Conservation (phyloP, 2,329 filamentous ascomycete species). For the Diaporthe humulicola region DNA sequence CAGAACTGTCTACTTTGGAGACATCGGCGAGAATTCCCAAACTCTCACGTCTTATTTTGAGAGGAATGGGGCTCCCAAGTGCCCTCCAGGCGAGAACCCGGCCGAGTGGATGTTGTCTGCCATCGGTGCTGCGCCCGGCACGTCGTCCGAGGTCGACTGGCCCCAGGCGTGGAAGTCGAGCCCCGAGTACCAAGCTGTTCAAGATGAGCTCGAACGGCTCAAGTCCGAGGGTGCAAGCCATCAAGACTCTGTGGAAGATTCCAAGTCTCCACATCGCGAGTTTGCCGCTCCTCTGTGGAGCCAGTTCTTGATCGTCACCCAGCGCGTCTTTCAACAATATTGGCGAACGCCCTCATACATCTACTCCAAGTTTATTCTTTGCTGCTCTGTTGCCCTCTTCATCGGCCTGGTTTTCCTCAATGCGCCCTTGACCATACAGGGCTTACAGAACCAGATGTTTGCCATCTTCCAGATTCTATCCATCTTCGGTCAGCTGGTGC, state of each 20-base stretch:
- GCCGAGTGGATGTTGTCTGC: slow-evolving; percentile 75
- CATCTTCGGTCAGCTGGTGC: slow-evolving; percentile 83
- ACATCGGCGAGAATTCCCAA: slow-evolving; percentile 48
- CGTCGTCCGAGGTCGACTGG: slow-evolving; percentile 54
- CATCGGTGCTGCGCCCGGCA: slow-evolving; percentile 58
- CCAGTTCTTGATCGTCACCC: slow-evolving; percentile 77
- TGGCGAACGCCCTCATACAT: slow-evolving; percentile 93
- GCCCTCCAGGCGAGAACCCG: slow-evolving; percentile 69
- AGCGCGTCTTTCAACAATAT: slow-evolving; percentile 90
- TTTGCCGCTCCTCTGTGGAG: slow-evolving; percentile 81
- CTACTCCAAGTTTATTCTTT: slow-evolving; percentile 83
- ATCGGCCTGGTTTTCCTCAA: slow-evolving; percentile 87
- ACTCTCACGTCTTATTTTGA: slow-evolving; percentile 68
- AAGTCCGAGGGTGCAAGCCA: slow-evolving; percentile 54
- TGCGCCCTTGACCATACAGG: slow-evolving; percentile 79
- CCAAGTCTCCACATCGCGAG: slow-evolving; percentile 70
- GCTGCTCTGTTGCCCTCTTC: slow-evolving; percentile 76
- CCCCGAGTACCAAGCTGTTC: slow-evolving; percentile 47
- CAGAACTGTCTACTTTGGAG: slow-evolving; percentile 82
- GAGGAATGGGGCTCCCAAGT: slow-evolving; percentile 68
- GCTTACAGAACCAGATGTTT: slow-evolving; percentile 89
- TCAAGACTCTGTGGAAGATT: slow-evolving; percentile 2
- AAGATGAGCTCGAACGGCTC: slow-evolving; percentile 47
- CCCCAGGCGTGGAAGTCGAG: slow-evolving; percentile 50
- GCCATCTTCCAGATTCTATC: slow-evolving; percentile 87